Evolutionary conservation across 345 rosid genomes (phyloP).

Genomic region (Viola odorata): DNA sequence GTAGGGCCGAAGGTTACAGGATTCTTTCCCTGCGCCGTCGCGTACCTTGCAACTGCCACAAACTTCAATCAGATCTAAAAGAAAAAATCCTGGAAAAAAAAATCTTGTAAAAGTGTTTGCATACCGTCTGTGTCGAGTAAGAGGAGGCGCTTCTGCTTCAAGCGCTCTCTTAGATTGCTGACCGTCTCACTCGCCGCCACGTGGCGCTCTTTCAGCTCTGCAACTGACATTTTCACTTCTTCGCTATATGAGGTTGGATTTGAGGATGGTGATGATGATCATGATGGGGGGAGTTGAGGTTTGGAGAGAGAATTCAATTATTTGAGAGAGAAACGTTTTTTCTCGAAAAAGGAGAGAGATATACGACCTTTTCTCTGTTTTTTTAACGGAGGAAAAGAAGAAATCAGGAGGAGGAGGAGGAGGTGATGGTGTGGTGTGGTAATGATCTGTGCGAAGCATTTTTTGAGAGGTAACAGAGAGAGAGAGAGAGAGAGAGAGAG

Average conservation of each 20-base stretch:
- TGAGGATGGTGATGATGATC: background rate
- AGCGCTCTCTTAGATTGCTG: slow-evolving; percentile 55
- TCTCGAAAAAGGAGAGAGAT: background rate
- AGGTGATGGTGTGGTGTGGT: slow-evolving; percentile 4
- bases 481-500: background rate
- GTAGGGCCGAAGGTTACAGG: slow-evolving; percentile 74
- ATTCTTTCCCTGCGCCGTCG: slow-evolving; percentile 55
- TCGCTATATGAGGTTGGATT: too few species aligned
- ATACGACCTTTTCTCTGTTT: background rate
- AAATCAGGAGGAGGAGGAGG: background rate
- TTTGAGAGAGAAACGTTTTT: background rate
- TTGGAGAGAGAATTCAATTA: background rate
- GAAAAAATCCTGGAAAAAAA: background rate
- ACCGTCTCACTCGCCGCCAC: slow-evolving; percentile 58
- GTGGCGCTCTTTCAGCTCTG: slow-evolving; percentile 90
- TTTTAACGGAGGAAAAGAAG: background rate
- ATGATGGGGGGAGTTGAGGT: background rate
- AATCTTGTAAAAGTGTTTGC: background rate
- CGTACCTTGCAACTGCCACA: slow-evolving; percentile 61
- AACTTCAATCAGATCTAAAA: slow-evolving; percentile 14
- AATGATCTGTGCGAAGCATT: background rate
- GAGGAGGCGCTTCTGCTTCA: slow-evolving; percentile 75
- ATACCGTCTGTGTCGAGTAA: slow-evolving; percentile 80
- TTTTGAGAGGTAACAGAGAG: background rate
- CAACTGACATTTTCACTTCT: slow-evolving; percentile 51